Conservation (phyloP, 345 rosid genomes). For the Salix udensis region DNA sequence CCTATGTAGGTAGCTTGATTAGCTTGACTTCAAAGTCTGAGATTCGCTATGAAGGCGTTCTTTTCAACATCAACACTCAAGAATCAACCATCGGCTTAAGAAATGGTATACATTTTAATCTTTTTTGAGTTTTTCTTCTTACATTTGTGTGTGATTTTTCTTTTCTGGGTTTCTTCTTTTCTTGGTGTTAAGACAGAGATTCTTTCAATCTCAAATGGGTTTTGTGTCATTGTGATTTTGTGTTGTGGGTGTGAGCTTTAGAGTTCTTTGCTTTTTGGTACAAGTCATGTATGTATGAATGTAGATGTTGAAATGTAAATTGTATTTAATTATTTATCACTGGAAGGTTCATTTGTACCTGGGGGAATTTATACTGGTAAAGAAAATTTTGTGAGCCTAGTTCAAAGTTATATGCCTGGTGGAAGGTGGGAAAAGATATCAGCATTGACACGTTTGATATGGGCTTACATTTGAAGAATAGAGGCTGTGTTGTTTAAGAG, state of each 20-base stretch:
- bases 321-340: not conserved
- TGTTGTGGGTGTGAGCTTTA: not conserved
- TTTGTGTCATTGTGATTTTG: not conserved
- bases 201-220: not conserved
- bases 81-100: slow-evolving; percentile 40
- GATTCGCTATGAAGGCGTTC: slow-evolving; percentile 51
- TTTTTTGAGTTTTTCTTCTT: not conserved
- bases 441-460: not conserved
- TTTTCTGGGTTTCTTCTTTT: not conserved
- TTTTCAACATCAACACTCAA: slow-evolving; percentile 38
- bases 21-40: slow-evolving; percentile 45
- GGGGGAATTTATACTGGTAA: not conserved
- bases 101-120: slow-evolving; percentile 28
- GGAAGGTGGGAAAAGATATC: not conserved
- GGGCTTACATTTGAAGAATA: not conserved
- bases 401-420: not conserved
- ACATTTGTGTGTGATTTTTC: not conserved
- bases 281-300: not conserved
- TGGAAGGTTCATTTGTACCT: not conserved
- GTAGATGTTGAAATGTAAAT: not conserved
- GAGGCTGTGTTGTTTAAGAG: not conserved
- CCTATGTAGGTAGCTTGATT: slow-evolving; percentile 39
- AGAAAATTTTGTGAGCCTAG: not conserved
- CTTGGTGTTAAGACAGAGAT: not conserved
- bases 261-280: not conserved